phyloP scores from a whole-genome alignment of 352 stramenopile genomes.

The Phytophthora foliorum region DNA sequence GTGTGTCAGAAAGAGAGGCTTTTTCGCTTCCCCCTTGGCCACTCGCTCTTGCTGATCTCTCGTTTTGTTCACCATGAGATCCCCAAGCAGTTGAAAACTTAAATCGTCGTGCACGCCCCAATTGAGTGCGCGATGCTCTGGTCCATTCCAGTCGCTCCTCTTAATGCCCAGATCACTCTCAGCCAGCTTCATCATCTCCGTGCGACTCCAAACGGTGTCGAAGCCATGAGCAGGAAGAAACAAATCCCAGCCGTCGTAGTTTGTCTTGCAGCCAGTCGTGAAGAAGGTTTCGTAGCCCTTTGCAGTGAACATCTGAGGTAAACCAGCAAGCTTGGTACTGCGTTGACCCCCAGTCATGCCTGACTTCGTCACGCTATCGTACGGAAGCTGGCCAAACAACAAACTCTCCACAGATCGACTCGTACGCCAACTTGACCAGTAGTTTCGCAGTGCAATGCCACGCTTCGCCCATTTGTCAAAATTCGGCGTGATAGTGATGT shows the following conservation, averaged over 20 bases:
- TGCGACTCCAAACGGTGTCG: conserved; percentile 42
- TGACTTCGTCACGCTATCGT: conserved; percentile 38
- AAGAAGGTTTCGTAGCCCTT: conserved; percentile 61
- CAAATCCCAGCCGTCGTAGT: conserved; percentile 53
- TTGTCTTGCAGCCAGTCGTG: conserved; percentile 43
- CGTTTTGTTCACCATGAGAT: conserved; percentile 43
- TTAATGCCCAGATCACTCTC: conserved; percentile 46
- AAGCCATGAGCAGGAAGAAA: conserved; percentile 60
- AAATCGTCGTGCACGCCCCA: conserved; percentile 62
- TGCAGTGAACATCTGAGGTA: conserved; percentile 58
- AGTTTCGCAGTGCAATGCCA: conserved; percentile 54
- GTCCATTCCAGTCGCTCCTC: conserved; percentile 33
- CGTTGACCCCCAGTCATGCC: conserved; percentile 34
- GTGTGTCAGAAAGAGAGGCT: conserved; percentile 55
- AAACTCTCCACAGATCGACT: conserved; percentile 59
- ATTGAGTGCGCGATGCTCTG: conserved; percentile 3
- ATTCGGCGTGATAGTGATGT: conserved; percentile 45
- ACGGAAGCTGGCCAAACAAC: conserved; percentile 54
- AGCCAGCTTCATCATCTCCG: conserved; percentile 41
- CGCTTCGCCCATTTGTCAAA: conserved; percentile 57
- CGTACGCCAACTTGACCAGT: conserved; percentile 63
- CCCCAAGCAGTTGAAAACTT: conserved; percentile 47
- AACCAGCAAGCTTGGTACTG: conserved; percentile 32
- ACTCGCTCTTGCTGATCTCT: conserved; percentile 8
- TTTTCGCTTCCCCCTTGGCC: conserved; percentile 24